A percentile compares a stretch with the other conserved stretches of the same genome.
Evolutionary conservation across 768 basidiomycete genomes (phyloP).

Genomic region (Tricholoma flavovirens): DNA sequence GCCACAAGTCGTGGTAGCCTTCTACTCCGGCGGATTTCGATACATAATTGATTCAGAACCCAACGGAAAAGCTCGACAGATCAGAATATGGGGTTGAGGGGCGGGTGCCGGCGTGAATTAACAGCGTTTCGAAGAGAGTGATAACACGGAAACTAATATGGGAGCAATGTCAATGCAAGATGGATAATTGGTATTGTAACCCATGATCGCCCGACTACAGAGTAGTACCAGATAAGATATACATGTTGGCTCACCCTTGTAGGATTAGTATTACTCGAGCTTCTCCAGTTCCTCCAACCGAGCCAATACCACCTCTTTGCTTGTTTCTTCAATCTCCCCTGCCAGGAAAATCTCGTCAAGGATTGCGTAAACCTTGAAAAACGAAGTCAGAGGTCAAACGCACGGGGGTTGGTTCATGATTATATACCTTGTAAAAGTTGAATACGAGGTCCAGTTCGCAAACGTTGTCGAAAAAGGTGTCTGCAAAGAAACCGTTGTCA

Average conservation of each 20-base stretch:
- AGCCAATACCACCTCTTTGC: slow-evolving; percentile 90
- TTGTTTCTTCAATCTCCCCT: slow-evolving; percentile 97
- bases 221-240: neutral
- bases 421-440: slow-evolving; percentile 90
- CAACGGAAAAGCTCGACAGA: too few species aligned
- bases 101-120: too few species aligned
- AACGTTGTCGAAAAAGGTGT: slow-evolving; percentile 98
- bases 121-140: too few species aligned
- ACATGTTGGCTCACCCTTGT: neutral
- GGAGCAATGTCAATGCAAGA: too few species aligned
- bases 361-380: slow-evolving; percentile 85
- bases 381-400: neutral
- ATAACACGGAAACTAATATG: too few species aligned
- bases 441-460: slow-evolving; percentile 98
- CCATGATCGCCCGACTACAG: neutral
- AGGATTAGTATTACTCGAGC: slow-evolving; percentile 50
- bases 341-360: slow-evolving; percentile 98
- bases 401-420: neutral
- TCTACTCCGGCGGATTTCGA: too few species aligned
- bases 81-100: too few species aligned
- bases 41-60: too few species aligned
- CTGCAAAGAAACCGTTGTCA: slow-evolving; percentile 38
- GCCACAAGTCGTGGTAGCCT: too few species aligned
- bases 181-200: neutral
- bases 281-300: slow-evolving; percentile 92